These are phyloP conservation scores for Histomonas meleagridis DNA, from an alignment of 208 protist species.

Conservation along the genomic window DNA sequence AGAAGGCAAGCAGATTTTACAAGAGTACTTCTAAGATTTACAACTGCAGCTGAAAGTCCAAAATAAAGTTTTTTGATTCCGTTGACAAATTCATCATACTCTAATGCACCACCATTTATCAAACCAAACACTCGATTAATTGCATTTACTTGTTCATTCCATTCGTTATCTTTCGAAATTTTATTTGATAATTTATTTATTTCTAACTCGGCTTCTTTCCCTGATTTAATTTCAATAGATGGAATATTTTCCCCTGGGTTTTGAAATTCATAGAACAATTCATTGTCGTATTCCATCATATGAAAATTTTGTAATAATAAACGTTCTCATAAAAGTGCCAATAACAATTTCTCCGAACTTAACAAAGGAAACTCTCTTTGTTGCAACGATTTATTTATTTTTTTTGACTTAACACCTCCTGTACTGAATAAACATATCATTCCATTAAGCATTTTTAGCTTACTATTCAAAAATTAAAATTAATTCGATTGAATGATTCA, in stretches of 20 bases:
- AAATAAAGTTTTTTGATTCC: background rate
- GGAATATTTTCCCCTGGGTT: background rate
- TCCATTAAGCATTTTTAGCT: no score
- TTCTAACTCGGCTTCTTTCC: background rate
- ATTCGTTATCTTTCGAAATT: background rate
- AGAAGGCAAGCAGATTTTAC: constrained; percentile 10
- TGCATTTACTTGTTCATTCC: background rate
- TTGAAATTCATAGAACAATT: no score
- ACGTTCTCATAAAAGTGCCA: no score
- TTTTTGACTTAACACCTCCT: no score
- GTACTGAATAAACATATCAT: no score
- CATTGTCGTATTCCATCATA: no score
- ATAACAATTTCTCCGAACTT: no score
- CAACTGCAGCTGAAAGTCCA: background rate
- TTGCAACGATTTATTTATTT: no score
- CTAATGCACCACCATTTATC: background rate
- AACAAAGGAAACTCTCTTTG: no score
- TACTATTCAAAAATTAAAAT: no score
- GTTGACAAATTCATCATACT: background rate
- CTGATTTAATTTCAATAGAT: background rate
- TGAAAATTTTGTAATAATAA: no score
- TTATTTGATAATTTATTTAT: background rate
- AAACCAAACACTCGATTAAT: background rate
- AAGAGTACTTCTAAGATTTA: background rate
- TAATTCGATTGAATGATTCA: no score